A percentile compares a stretch with the other conserved stretches of the same genome.
phyloP scores from a whole-genome alignment of 2,329 filamentous ascomycete genomes.

The Rachicladosporium sp. region DNA sequence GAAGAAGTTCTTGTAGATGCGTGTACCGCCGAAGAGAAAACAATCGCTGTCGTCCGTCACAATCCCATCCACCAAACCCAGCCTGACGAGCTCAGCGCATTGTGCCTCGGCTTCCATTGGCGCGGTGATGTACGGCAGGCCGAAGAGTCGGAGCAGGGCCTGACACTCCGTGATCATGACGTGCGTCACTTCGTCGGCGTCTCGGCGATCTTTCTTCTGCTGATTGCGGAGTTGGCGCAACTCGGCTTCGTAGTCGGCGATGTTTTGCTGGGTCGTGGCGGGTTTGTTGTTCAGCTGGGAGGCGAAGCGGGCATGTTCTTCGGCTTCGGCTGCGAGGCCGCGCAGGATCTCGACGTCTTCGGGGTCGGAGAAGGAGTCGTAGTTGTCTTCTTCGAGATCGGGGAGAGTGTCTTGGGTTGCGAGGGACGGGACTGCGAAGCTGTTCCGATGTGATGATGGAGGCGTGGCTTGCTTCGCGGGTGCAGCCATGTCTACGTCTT shows the following conservation, averaged over 20 bases:
- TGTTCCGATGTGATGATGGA: not conserved
- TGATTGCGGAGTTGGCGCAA: constrained; percentile 78
- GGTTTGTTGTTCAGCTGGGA: constrained; percentile 68
- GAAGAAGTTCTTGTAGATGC: constrained; percentile 99
- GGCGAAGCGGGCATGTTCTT: constrained; percentile 88
- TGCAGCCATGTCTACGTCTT: constrained; percentile 33
- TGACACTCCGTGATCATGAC: constrained; percentile 96
- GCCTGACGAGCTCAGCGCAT: constrained; percentile 75
- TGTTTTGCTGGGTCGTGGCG: constrained; percentile 48
- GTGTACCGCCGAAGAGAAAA: constrained; percentile 89
- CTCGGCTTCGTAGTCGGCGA: constrained; percentile 73
- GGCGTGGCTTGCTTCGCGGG: not conserved
- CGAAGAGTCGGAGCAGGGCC: constrained; percentile 76
- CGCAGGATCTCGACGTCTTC: constrained; percentile 83
- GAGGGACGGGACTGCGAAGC: constrained; percentile 3
- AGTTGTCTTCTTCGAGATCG: constrained; percentile 16
- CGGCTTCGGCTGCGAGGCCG: constrained; percentile 77
- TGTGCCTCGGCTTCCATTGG: constrained; percentile 99
- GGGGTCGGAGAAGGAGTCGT: constrained; percentile 56
- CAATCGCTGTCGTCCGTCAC: constrained; percentile 96
- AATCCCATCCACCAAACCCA: constrained; percentile 90
- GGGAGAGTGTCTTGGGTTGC: constrained; percentile 18
- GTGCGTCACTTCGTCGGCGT: constrained; percentile 92
- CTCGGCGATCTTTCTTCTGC: constrained; percentile 89
- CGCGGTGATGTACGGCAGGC: constrained; percentile 89